Conservation (phyloP, 192 early-diverging fungal species). For the Coemansia sp. region DNA sequence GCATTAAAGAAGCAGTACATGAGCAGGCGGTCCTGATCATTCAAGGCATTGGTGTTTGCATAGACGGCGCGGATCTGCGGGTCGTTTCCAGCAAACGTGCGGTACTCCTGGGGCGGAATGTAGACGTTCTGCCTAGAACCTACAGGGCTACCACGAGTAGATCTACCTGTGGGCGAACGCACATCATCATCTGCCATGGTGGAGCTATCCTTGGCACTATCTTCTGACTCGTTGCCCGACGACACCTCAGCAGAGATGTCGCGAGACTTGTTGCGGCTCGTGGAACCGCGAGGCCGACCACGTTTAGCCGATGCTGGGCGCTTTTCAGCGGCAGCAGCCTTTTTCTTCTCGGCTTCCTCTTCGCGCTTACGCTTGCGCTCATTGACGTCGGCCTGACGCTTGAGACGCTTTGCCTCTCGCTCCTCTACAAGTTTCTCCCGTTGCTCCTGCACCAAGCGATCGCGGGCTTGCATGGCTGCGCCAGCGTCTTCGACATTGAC, state of each 20-base stretch:
- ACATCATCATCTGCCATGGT: slow-evolving; percentile 4
- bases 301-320: neutral
- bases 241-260: slow-evolving; percentile 12
- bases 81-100: slow-evolving; percentile 29
- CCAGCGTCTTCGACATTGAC: slow-evolving; percentile 24
- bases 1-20: slow-evolving; percentile 54
- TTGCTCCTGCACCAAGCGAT: slow-evolving; percentile 21
- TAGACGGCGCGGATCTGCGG: slow-evolving; percentile 32
- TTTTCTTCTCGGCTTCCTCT: slow-evolving; percentile 21
- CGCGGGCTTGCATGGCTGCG: slow-evolving; percentile 27
- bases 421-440: slow-evolving; percentile 24
- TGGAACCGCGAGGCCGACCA: neutral
- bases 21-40: slow-evolving; percentile 31
- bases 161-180: neutral
- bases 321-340: slow-evolving; percentile 1
- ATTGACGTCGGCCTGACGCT: slow-evolving; percentile 25
- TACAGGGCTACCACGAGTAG: neutral
- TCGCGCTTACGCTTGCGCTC: slow-evolving; percentile 42
- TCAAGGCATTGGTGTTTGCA: slow-evolving; percentile 34
- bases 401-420: slow-evolving; percentile 30
- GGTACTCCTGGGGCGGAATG: slow-evolving; percentile 31
- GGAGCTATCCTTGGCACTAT: neutral
- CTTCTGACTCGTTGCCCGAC: slow-evolving; percentile 18
- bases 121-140: slow-evolving; percentile 9
- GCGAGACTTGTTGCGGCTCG: neutral